Base-by-base conservation (phyloP, 441 rosid genomes). In the Bocquillonia castaneifolia region DNA sequence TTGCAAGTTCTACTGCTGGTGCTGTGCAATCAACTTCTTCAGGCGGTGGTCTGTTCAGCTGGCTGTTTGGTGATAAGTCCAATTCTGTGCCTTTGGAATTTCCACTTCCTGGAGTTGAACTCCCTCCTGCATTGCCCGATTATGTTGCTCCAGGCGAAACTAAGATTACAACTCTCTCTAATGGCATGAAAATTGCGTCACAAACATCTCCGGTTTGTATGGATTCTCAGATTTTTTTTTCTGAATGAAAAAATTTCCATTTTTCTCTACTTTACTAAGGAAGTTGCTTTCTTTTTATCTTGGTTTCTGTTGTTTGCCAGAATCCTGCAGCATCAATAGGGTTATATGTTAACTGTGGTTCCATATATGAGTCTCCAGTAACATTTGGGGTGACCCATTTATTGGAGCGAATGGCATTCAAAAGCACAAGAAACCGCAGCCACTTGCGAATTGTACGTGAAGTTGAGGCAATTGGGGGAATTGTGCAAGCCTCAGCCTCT, bases 401-500 rank as follows among this genome's bases (percentile, higher is more conserved):
- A 67, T 82, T 95, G 59, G 97, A 92, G 69, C 80, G 88, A 64
- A 89, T 95, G 98, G 96, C 95, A 69, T 92, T 92, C 81, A 87
- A 86, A 78, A 84, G 86, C 77, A 92, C 98, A 3, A 71, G 51
- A 52, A 95, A 89, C 72, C 76, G 99, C 34, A 87, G 85, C 68
- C 90, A 92, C 70, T 69, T 92, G 59, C 88, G 91, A 22, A 69
- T 92, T 72, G 90, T 90, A 39, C 83, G 97, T 74, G 98, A 95
- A 77, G 88, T 89, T 59, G 97, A 90, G 79, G 98, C 97, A 61
- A 88, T 92, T 64, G 96, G 97, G 59, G 96, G 97, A 34, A 77
- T 80, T 76, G 82, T 90, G 18, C 77, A 69, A 13, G 88, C 94
- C 51, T 82, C 96, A 51, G 97, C 97, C 23, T 87, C 96, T 48